Evolutionary conservation across 352 stramenopile genomes (phyloP), one percentile per base, ranked within the genome.

Genomic region (Phytophthora ohioensis): DNA sequence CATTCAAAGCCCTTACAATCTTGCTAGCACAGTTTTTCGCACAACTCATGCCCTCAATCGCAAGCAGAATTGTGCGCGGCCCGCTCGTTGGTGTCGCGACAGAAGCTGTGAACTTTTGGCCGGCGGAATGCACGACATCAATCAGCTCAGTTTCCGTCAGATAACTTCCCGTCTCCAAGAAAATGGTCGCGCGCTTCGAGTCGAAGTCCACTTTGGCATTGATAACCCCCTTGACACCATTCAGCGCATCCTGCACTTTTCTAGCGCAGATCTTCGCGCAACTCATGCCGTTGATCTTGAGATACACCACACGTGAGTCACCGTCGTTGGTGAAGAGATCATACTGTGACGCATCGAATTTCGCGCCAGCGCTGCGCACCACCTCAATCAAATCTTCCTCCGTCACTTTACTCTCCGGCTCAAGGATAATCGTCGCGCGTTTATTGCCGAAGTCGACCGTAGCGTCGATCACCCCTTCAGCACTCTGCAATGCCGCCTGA

Each of bases 1-100:
- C 64, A 42, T 72, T 72, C 34, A 97, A 76, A 6, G 84, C 82
- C 1, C 65, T 77, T 56, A 94, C 71, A 1, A 97, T 80, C 56
- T 95, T 97, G 5, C 69, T 75, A 15, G 85, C 88, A 31, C 90
- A 95, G 43, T 93, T 93, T 59, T 92, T 93, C 13, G 82, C 83
- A 55, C 87, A 94, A 48, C 80, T 92, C 90, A 97, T 95, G 17
- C 88, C 90, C 4, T 82, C 75, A 13, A 97, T 68, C 17, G 81
- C 58, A 11, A 97, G 65, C 15, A 82, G 45, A 48, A 95, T 76
- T 4, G 75, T 87, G 17, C 81, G 84, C 13, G 83, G 77, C 17
- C 78, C 73, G 3, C 52, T 61, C 12, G 71, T 70, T 21, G 85
- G 82, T 3, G 77, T 73, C 13, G 76, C 78, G 2, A 91, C 49